These are phyloP conservation scores for Cyclocybe aegerita DNA, from an alignment of 768 basidiomycete genomes.

Conservation along the genomic window DNA sequence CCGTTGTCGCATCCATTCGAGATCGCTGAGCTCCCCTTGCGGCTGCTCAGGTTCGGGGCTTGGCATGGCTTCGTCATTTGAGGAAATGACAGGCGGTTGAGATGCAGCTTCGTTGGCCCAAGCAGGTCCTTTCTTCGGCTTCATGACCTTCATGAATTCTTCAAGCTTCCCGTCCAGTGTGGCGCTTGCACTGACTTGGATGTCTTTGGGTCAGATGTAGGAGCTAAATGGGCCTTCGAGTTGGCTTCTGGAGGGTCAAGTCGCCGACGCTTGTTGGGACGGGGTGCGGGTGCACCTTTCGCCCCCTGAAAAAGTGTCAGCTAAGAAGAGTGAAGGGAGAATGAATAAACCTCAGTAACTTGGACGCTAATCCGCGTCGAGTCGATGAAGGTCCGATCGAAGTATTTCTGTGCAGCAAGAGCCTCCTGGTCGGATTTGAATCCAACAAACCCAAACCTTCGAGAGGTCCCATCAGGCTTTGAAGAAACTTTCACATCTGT, in stretches of 20 bases:
- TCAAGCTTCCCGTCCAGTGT: slow-evolving; percentile 43
- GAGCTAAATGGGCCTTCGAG: slow-evolving; percentile 7
- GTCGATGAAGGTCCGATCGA: slow-evolving; percentile 80
- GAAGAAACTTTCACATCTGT: slow-evolving; percentile 86
- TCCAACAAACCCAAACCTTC: slow-evolving; percentile 92
- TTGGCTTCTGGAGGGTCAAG: slow-evolving; percentile 31
- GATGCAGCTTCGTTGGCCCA: slow-evolving; percentile 57
- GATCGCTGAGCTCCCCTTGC: slow-evolving; percentile 52
- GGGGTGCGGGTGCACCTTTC: slow-evolving; percentile 64
- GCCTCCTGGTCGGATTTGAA: slow-evolving; percentile 84
- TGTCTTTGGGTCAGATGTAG: slow-evolving; percentile 3
- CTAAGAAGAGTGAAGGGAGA: slow-evolving; percentile 3
- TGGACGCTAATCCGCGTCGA: slow-evolving; percentile 75
- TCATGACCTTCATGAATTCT: slow-evolving; percentile 77
- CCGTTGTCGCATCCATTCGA: slow-evolving; percentile 73
- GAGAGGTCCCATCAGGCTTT: slow-evolving; percentile 74
- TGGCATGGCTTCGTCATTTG: slow-evolving; percentile 11
- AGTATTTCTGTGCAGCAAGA: slow-evolving; percentile 73
- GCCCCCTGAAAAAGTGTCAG: slow-evolving; percentile 45
- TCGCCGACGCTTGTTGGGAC: slow-evolving; percentile 71
- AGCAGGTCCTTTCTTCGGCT: slow-evolving; percentile 59
- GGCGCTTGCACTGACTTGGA: slow-evolving; percentile 19
- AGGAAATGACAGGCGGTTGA: slow-evolving; percentile 8
- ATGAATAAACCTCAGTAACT: slow-evolving; percentile 67
- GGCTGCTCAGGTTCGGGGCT: slow-evolving; percentile 18